Conservation (phyloP, 2,329 filamentous ascomycete genomes). For the Phaeosphaeria sp. region DNA sequence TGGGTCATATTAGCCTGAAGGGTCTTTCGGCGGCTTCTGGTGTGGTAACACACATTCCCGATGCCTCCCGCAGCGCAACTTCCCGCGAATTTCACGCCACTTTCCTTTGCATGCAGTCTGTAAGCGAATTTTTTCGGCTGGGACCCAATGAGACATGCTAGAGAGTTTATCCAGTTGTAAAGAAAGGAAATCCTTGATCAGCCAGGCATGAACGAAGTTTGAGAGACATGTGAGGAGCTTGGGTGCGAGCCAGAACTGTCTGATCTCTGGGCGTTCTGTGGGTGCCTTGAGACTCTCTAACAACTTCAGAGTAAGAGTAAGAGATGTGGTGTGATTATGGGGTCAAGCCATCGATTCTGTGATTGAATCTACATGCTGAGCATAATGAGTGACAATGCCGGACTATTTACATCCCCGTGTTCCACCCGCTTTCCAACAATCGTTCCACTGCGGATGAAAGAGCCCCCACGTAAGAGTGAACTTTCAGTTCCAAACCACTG, state of each 20-base stretch:
- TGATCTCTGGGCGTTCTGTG: background rate
- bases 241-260: background rate
- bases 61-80: slow-evolving; percentile 2
- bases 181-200: background rate
- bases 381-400: background rate
- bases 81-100: slow-evolving; percentile 1
- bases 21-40: background rate
- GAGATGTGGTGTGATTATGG: background rate
- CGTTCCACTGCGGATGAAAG: background rate
- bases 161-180: background rate
- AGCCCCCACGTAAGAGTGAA: background rate
- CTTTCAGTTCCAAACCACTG: background rate
- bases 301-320: background rate
- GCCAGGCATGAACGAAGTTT: background rate
- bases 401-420: background rate
- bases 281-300: background rate
- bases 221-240: background rate
- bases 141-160: background rate
- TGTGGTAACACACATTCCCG: slow-evolving; percentile 2
- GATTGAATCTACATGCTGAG: background rate
- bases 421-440: background rate
- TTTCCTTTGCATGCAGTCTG: background rate
- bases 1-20: slow-evolving; percentile 4
- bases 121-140: background rate
- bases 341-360: background rate